Evolutionary conservation across 345 rosid genomes (phyloP).

Genomic region (Bruguiera sexangula): DNA sequence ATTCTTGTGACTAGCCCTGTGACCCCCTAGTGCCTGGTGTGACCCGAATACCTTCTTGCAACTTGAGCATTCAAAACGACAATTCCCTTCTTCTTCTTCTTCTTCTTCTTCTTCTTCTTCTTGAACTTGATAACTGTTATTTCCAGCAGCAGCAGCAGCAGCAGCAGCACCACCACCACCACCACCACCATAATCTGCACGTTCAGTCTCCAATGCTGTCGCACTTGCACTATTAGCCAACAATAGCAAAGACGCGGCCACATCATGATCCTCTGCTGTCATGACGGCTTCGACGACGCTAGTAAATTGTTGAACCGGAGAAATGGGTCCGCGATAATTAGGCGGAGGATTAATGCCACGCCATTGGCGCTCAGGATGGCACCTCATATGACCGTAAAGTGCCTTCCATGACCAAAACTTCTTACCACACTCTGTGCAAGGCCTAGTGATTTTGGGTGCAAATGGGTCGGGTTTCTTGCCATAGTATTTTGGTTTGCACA

Average conservation of each 20-base stretch:
- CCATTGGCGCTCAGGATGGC: constrained; percentile 70
- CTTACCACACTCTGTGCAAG: constrained; percentile 92
- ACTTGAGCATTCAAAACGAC: constrained; percentile 63
- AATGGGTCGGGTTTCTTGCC: constrained; percentile 61
- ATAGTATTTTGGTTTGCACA: constrained; percentile 38
- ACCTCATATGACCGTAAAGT: constrained; percentile 77
- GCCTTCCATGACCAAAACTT: constrained; percentile 78
- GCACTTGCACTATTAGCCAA: constrained; percentile 32
- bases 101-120: constrained; percentile 13
- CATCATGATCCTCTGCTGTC: constrained; percentile 61
- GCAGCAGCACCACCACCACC: background rate
- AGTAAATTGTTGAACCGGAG: constrained; percentile 8
- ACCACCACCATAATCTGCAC: too few species aligned
- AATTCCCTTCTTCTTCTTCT: constrained; percentile 16
- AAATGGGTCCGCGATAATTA: constrained; percentile 5
- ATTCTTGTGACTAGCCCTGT: constrained; percentile 81
- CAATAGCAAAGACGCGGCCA: constrained; percentile 60
- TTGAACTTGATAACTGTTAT: constrained; percentile 2
- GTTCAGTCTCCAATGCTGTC: background rate
- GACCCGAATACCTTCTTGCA: constrained; percentile 86
- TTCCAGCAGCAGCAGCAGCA: background rate
- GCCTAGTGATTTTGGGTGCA: constrained; percentile 69
- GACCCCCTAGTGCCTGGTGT: constrained; percentile 89
- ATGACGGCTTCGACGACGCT: constrained; percentile 17
- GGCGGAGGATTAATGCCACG: constrained; percentile 58